phyloP scores from a whole-genome alignment of 352 stramenopile species.

The Blastocystis sp. region DNA sequence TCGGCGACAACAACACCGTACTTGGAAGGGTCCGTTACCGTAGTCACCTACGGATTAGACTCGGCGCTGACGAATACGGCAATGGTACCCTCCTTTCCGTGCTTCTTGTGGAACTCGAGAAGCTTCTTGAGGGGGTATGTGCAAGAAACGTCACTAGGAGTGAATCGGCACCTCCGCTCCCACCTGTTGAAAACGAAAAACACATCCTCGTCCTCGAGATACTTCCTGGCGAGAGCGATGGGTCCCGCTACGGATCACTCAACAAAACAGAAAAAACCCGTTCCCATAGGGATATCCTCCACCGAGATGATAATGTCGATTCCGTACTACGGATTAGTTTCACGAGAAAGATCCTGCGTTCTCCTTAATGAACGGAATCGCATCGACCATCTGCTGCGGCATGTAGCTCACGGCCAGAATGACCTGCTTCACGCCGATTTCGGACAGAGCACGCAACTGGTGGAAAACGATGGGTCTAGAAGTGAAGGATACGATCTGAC shows the following conservation, averaged over 20 bases:
- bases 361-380: slow-evolving; percentile 79
- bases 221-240: slow-evolving; percentile 79
- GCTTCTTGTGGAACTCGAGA: slow-evolving; percentile 78
- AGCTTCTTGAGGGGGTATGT: slow-evolving; percentile 76
- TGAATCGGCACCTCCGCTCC: neutral
- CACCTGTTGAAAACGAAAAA: slow-evolving; percentile 83
- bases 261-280: slow-evolving; percentile 16
- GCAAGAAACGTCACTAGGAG: slow-evolving; percentile 79
- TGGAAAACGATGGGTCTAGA: slow-evolving; percentile 81
- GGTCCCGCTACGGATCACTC: slow-evolving; percentile 76
- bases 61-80: slow-evolving; percentile 69
- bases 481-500: neutral
- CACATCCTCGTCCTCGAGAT: slow-evolving; percentile 79
- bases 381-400: slow-evolving; percentile 82
- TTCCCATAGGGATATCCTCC: slow-evolving; percentile 68
- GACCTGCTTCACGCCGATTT: slow-evolving; percentile 83
- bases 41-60: slow-evolving; percentile 72
- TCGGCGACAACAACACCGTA: slow-evolving; percentile 82
- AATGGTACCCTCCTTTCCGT: slow-evolving; percentile 80
- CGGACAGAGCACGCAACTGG: slow-evolving; percentile 82
- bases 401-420: slow-evolving; percentile 85
- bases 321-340: slow-evolving; percentile 75
- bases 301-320: slow-evolving; percentile 83
- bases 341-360: slow-evolving; percentile 73
- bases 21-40: slow-evolving; percentile 83